These are phyloP conservation scores for Fusarium stilboides DNA, from an alignment of 2,329 filamentous ascomycete genomes.

Conservation along the genomic window DNA sequence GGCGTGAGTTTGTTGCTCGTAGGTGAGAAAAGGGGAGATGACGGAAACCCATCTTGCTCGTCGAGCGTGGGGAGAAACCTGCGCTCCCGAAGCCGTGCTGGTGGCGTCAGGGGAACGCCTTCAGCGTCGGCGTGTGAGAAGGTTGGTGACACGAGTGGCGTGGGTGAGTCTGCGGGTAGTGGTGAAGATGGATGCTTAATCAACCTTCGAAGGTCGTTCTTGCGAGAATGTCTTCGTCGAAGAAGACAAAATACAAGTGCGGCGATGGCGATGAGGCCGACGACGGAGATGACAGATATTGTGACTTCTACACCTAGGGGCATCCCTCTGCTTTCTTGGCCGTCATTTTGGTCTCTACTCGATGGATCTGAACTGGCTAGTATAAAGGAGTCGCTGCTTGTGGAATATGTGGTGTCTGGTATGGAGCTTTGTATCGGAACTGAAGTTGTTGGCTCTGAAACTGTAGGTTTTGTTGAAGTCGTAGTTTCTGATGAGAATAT, in stretches of 20 bases:
- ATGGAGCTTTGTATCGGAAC: slow-evolving; percentile 21
- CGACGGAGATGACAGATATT: slow-evolving; percentile 60
- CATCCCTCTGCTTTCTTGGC: slow-evolving; percentile 43
- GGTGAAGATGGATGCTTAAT: slow-evolving; percentile 46
- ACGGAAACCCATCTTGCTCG: slow-evolving; percentile 51
- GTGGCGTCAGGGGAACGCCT: slow-evolving; percentile 58
- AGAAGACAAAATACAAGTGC: slow-evolving; percentile 57
- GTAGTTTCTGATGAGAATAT: slow-evolving; percentile 1
- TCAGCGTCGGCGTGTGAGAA: slow-evolving; percentile 47
- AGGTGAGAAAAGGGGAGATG: slow-evolving; percentile 58
- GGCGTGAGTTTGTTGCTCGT: slow-evolving; percentile 56
- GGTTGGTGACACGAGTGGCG: slow-evolving; percentile 60
- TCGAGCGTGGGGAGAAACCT: slow-evolving; percentile 56
- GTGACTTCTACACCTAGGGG: slow-evolving; percentile 61
- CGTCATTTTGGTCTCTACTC: slow-evolving; percentile 3
- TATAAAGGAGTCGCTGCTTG: slow-evolving; percentile 39
- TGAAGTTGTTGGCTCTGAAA: slow-evolving; percentile 12
- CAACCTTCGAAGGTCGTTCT: slow-evolving; percentile 22
- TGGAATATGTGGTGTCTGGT: slow-evolving; percentile 36
- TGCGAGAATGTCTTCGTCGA: slow-evolving; percentile 47
- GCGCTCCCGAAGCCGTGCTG: slow-evolving; percentile 64
- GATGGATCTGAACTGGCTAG: slow-evolving; percentile 31
- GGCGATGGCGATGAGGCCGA: slow-evolving; percentile 57
- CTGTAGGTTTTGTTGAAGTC: slow-evolving; percentile 2
- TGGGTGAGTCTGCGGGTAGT: slow-evolving; percentile 55